phyloP scores from a whole-genome alignment of 371 early-diverging fungal genomes.

The Synchytrium microbalum region DNA sequence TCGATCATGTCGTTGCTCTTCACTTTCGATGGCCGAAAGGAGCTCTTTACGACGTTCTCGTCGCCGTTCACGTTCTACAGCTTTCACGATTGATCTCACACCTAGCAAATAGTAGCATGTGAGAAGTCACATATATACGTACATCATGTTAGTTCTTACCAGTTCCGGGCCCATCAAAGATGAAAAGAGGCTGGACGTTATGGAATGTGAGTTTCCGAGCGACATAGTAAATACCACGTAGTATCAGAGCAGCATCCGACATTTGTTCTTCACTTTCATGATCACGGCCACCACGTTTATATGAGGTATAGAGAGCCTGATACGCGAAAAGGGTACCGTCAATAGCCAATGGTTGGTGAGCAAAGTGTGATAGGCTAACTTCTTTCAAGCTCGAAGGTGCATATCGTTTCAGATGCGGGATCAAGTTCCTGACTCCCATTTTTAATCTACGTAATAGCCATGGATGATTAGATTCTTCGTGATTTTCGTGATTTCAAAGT shows the following conservation, averaged over 20 bases:
- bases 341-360: not conserved
- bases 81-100: not conserved
- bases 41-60: not conserved
- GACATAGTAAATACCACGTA: not conserved
- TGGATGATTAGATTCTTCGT: too few relatives aligned
- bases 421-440: not conserved
- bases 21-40: not conserved
- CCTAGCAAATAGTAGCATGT: too few relatives aligned
- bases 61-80: not conserved
- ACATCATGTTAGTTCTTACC: not conserved
- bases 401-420: not conserved
- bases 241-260: not conserved
- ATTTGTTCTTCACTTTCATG: not conserved
- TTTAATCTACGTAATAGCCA: not conserved
- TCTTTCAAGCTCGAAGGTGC: not conserved
- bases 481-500: too few relatives aligned
- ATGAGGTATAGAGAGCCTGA: not conserved
- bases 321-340: not conserved
- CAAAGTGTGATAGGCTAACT: not conserved
- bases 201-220: not conserved
- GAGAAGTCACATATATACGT: not conserved
- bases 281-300: not conserved
- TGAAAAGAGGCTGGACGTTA: not conserved
- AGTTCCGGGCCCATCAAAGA: constrained; percentile 1
- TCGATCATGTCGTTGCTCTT: not conserved